Percentiles rank a stretch among this genome's conserved stretches.
Evolutionary conservation across 1,139 yeast genomes (phyloP).

Genomic region (Suhomyces taliae): DNA sequence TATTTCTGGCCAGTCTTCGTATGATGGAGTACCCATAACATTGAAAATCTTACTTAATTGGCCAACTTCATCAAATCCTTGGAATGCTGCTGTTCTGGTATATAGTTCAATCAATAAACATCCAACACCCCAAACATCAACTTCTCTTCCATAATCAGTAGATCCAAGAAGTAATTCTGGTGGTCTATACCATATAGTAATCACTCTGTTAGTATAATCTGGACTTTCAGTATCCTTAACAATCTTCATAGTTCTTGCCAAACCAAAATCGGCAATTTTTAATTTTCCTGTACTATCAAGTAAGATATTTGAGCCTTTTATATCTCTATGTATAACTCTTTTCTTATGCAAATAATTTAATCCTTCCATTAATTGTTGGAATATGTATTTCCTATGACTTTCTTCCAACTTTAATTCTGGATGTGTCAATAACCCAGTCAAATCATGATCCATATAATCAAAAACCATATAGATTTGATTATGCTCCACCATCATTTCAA

Average conservation of each 20-base stretch:
- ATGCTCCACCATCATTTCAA: conserved; percentile 88
- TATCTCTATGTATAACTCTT: conserved; percentile 86
- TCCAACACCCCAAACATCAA: conserved; percentile 97
- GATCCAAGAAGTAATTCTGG: conserved; percentile 91
- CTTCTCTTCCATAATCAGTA: conserved; percentile 85
- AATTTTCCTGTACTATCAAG: conserved; percentile 70
- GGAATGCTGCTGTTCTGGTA: conserved; percentile 73
- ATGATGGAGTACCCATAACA: conserved; percentile 83
- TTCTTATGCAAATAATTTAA: conserved; percentile 77
- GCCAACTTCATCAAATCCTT: conserved; percentile 84
- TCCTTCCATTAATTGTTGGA: conserved; percentile 77
- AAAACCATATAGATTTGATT: conserved; percentile 85
- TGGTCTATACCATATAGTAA: conserved; percentile 96
- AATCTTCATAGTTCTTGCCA: conserved; percentile 78
- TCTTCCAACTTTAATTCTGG: conserved; percentile 63
- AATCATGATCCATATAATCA: conserved; percentile 91
- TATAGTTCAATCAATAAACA: conserved; percentile 84
- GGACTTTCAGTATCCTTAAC: conserved; percentile 53
- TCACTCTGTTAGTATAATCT: conserved; percentile 90
- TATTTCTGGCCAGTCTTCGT: conserved; percentile 75
- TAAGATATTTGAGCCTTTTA: conserved; percentile 89
- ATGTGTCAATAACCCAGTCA: conserved; percentile 83
- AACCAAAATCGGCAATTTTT: conserved; percentile 91
- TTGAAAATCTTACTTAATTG: conserved; percentile 77
- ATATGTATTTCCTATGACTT: conserved; percentile 73